Evolutionary conservation across 345 rosid genomes (phyloP), one percentile per base, ranked within the genome.

Genomic region (Citrus cavaleriei): DNA sequence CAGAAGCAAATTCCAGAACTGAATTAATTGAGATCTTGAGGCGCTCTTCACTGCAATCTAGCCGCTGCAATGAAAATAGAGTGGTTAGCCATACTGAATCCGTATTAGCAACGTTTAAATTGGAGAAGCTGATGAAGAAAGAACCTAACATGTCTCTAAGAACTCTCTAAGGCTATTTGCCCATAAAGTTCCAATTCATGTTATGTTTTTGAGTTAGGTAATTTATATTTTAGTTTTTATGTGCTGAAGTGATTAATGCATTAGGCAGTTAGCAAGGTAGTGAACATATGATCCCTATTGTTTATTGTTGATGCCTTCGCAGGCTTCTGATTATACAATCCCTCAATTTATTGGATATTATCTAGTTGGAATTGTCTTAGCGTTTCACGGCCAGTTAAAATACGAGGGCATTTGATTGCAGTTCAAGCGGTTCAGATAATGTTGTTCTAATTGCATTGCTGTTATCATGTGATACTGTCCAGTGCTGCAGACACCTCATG

Each of bases 71-170:
- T 76, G 32, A 70, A 10, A 82, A 85, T 62, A 82, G 73, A n/a
- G 70, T 81, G 79, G 84, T 79, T 76, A 79, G 70, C 80, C 89
- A 85, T 69, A 84, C 88, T n/a, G 91, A 91, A 79, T 89, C 92
- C 46, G 84, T 96, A 74, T 91, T 91, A 83, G 88, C 95, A 80
- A 91, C 98, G 28, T 96, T 96, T 85, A 91, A 90, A 75, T 25
- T 93, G 88, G 97, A 88, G 80, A 90, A 86, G 78, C 61, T 81
- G 16, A 60, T 79, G 19, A 82, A 84, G 83, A 72, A 67, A 51
- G 85, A 78, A 37, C 63, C 80, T 68, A 72, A 40, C 28, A 1
- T 38, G 42, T 42, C 62, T 21, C 6, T 68, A 14, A 81, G 85
- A 67, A 76, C 79, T 67, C 73, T 67, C 21, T 76, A 57, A 67